Evolutionary conservation across 805 yeast genomes (phyloP).

Genomic region (Yamadazyma laniorum): DNA sequence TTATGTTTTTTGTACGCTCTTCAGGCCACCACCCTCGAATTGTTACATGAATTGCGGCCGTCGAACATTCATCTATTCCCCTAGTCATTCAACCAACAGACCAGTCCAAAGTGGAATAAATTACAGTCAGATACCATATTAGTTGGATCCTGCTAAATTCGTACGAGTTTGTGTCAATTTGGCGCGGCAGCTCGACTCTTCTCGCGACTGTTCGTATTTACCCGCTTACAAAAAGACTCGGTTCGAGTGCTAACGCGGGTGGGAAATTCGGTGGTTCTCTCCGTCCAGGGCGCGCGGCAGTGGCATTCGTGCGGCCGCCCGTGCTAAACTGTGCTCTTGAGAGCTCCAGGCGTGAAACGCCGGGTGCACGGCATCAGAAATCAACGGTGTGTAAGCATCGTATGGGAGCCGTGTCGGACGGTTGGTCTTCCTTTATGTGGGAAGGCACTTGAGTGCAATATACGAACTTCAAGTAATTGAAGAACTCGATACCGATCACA

Average conservation of each 20-base stretch:
- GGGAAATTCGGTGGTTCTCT: conserved; percentile 67
- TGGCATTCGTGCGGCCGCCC: background rate
- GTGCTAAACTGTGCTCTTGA: conserved; percentile 42
- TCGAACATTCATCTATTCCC: too few relatives aligned
- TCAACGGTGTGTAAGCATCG: conserved; percentile 19
- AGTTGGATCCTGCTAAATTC: too few relatives aligned
- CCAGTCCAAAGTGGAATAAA: too few relatives aligned
- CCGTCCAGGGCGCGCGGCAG: conserved; percentile 32
- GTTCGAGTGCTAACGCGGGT: conserved; percentile 33
- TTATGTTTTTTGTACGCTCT: too few relatives aligned
- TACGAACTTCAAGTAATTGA: conserved; percentile 40
- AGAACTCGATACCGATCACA: conserved; percentile 66
- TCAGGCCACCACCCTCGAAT: too few relatives aligned
- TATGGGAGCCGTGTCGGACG: conserved; percentile 60
- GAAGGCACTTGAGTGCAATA: conserved; percentile 59
- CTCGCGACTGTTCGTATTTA: conserved; percentile 48
- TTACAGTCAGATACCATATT: too few relatives aligned
- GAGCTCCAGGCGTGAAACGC: conserved; percentile 58
- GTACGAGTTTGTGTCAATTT: conserved; percentile 1
- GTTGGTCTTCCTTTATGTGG: conserved; percentile 44
- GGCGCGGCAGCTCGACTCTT: conserved; percentile 24
- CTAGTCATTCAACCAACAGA: too few relatives aligned
- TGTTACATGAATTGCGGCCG: too few relatives aligned
- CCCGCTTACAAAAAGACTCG: conserved; percentile 37
- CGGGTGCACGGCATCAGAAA: conserved; percentile 59